Conservation (phyloP, 208 protist genomes). For the Zelonia costaricensis region DNA sequence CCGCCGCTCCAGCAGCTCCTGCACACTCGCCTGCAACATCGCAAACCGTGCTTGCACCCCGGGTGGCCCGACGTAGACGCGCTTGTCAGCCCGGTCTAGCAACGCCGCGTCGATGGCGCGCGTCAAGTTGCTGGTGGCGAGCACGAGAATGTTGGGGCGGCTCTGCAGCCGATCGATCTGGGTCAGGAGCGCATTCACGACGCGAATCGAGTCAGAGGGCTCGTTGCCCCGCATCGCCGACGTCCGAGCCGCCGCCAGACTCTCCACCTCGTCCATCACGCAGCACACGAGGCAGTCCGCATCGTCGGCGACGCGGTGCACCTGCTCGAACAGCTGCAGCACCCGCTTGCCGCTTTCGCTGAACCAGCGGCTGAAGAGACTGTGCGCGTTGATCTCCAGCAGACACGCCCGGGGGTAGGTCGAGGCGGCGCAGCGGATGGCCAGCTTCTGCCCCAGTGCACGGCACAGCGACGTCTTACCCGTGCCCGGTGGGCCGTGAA, state of each 20-base stretch:
- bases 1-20: slow-evolving; percentile 67
- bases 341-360: slow-evolving; percentile 98
- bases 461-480: slow-evolving; percentile 95
- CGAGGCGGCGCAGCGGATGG: slow-evolving; percentile 48
- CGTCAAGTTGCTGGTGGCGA: slow-evolving; percentile 97
- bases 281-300: slow-evolving; percentile 81
- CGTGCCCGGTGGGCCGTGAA: slow-evolving; percentile 94
- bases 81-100: slow-evolving; percentile 96
- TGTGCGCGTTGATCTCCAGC: slow-evolving; percentile 96
- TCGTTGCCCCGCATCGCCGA: slow-evolving; percentile 91
- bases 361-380: slow-evolving; percentile 97
- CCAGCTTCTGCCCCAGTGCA: slow-evolving; percentile 83
- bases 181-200: slow-evolving; percentile 96
- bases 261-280: slow-evolving; percentile 97
- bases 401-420: slow-evolving; percentile 58
- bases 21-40: slow-evolving; percentile 77
- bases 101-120: slow-evolving; percentile 95
- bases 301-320: slow-evolving; percentile 75
- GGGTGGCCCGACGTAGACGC: slow-evolving; percentile 92
- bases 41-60: slow-evolving; percentile 59
- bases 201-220: slow-evolving; percentile 95
- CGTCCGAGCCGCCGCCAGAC: slow-evolving; percentile 89
- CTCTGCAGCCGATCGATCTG: slow-evolving; percentile 94
- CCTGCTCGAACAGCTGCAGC: slow-evolving; percentile 90
- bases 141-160: slow-evolving; percentile 90